Evolutionary conservation across 306 rosid genomes (phyloP), one percentile per base, ranked within the genome.

Genomic region (Dalbergia oliveri): DNA sequence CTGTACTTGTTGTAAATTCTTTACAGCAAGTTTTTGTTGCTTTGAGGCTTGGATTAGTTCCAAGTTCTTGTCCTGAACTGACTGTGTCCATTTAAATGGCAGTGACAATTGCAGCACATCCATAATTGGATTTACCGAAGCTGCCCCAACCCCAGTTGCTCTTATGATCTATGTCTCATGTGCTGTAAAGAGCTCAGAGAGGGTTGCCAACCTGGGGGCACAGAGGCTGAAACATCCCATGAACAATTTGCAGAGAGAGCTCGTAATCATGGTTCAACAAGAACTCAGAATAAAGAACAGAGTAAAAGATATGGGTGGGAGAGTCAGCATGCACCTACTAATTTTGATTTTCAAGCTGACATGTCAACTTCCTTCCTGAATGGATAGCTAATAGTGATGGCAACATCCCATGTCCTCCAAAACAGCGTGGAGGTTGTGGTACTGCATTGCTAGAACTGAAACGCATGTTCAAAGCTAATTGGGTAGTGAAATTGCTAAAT

Each of bases 81-180:
- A 45, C 11, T 60, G 62, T 60, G n/a, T 79, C 50, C 53, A 64
- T 80, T 76, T 63, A 41, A 66, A 84, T 80, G 60, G 33, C 90
- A 86, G 92, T 84, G 92, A 89, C 87, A 89, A 82, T 70, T 89
- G 90, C 87, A 82, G 54, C 66, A 89, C 90, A 84, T 89, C 92
- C 33, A 82, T 89, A 73, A 81, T 73, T 85, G 88, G 87, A 76
- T 82, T 89, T 87, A 82, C 83, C 78, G 90, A 80, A 89, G 92
- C 90, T 89, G 92, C 87, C 75, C 87, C 86, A 86, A 82, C 76
- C 74, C 78, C 51, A 39, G 57, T 82, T 89, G 92, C 78, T 89
- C 90, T 53, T 89, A 82, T 71, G 92, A 89, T 58, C 83, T 89
- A 61, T 89, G 92, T 77, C 86, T 89, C 75, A 67, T 76, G 56